phyloP scores from a whole-genome alignment of 192 early-diverging fungal genomes.

The Coemansia sp. region DNA sequence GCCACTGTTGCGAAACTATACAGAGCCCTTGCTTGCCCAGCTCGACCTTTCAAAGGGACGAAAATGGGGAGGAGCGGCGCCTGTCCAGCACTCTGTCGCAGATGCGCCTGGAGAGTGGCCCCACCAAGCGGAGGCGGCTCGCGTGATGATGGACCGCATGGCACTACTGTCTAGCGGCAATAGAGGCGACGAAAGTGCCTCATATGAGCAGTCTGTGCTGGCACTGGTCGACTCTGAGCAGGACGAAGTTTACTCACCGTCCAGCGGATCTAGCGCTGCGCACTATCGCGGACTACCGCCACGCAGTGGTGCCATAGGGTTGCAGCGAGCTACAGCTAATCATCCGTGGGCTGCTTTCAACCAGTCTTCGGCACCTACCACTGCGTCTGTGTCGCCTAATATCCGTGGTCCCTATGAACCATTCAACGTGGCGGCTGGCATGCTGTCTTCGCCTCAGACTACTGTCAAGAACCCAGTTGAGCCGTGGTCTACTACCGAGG shows the following conservation, averaged over 20 bases:
- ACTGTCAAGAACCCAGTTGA: background rate
- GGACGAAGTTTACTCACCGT: slow-evolving; percentile 27
- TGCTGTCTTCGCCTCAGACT: slow-evolving; percentile 9
- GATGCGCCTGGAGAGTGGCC: slow-evolving; percentile 5
- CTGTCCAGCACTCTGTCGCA: background rate
- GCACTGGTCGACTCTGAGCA: slow-evolving; percentile 26
- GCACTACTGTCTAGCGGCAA: slow-evolving; percentile 1
- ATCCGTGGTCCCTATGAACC: background rate
- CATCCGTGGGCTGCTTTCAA: background rate
- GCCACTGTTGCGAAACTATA: background rate
- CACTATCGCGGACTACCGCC: no score
- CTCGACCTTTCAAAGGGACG: background rate
- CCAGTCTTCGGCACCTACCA: slow-evolving; percentile 5
- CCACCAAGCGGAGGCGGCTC: slow-evolving; percentile 1
- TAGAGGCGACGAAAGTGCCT: background rate
- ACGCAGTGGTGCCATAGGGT: slow-evolving; percentile 21
- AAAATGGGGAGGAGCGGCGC: background rate
- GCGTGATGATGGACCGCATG: slow-evolving; percentile 6
- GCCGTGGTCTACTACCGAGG: background rate
- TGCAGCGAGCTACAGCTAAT: slow-evolving; percentile 7
- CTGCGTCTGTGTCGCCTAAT: slow-evolving; percentile 14
- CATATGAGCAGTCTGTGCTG: background rate
- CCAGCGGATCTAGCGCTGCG: no score
- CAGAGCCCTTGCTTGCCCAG: background rate
- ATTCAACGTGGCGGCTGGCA: background rate